phyloP scores from a whole-genome alignment of 331 rosid genomes.

The Malus hybrid region DNA sequence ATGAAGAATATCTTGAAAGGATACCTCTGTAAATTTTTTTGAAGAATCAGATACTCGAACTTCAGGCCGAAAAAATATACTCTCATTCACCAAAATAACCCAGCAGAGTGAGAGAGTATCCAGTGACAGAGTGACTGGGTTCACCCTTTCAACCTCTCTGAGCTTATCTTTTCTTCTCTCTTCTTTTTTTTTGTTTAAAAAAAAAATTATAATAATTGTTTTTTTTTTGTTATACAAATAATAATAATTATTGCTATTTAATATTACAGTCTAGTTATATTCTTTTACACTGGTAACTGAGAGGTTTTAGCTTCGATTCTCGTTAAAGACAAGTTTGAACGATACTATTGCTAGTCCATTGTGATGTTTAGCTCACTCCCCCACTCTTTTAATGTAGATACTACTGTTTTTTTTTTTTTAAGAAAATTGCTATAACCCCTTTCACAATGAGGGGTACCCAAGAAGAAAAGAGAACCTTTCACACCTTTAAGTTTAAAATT shows the following conservation, averaged over 20 bases:
- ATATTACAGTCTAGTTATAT: fast-evolving
- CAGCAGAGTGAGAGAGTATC: conserved; percentile 6
- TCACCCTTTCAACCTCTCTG: not conserved
- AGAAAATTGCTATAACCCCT: not conserved
- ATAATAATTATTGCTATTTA: not conserved
- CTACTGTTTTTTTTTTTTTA: too few relatives aligned
- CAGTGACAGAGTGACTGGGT: not conserved
- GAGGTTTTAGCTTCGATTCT: too few relatives aligned
- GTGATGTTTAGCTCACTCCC: fast-evolving
- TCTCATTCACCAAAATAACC: conserved; percentile 20
- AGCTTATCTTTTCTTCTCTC: not conserved
- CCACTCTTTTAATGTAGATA: too few relatives aligned
- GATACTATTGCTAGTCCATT: too few relatives aligned
- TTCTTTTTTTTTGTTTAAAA: not conserved
- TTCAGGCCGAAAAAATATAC: conserved; percentile 45
- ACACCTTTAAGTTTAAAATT: conserved; percentile 18
- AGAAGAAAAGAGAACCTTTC: conserved; percentile 12
- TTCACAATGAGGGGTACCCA: conserved; percentile 16
- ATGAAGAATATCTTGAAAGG: conserved; percentile 41
- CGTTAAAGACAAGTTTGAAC: too few relatives aligned
- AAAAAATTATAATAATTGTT: not conserved
- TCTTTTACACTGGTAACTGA: too few relatives aligned
- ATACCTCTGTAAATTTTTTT: conserved; percentile 24
- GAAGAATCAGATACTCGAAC: conserved; percentile 59
- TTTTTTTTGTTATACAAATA: not conserved